Evolutionary conservation across 2,329 filamentous ascomycete genomes (phyloP).

Genomic region (Immersiporthe knoxdaviesiana): DNA sequence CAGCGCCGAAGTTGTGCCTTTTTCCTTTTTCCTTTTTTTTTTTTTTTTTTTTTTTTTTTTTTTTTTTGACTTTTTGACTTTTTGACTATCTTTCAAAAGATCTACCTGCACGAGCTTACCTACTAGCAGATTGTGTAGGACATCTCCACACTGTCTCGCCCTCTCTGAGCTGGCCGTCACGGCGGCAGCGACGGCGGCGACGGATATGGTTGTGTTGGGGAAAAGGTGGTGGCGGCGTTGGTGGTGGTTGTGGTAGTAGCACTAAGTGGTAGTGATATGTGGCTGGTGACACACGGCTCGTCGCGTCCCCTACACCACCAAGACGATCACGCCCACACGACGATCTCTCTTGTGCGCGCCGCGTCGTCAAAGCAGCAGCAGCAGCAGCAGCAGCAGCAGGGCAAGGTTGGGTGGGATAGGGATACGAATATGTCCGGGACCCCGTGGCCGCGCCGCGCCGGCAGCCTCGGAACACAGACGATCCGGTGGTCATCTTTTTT

Average conservation of each 20-base stretch:
- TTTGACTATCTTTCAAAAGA: neutral
- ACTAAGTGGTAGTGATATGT: neutral
- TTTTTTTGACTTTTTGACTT: too few species aligned
- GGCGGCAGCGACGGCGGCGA: neutral
- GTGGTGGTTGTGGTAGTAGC: neutral
- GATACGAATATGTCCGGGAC: neutral
- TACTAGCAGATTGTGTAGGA: neutral
- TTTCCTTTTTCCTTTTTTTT: too few species aligned
- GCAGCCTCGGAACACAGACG: neutral
- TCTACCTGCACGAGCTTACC: neutral
- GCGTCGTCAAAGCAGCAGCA: too few species aligned
- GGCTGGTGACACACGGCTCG: neutral
- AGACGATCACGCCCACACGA: neutral
- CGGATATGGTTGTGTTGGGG: neutral
- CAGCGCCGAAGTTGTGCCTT: neutral
- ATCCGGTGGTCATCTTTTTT: neutral
- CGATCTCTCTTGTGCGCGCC: too few species aligned
- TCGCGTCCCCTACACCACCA: slow-evolving; percentile 9
- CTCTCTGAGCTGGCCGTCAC: neutral
- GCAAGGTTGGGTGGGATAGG: neutral
- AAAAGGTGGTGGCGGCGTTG: too few species aligned
- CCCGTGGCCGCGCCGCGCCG: neutral
- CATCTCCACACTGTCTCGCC: neutral
- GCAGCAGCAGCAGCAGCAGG: neutral
- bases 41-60: too few species aligned